These are phyloP conservation scores for Trichoderma semiorbis DNA, from an alignment of 2,329 filamentous ascomycete species.

Conservation along the genomic window DNA sequence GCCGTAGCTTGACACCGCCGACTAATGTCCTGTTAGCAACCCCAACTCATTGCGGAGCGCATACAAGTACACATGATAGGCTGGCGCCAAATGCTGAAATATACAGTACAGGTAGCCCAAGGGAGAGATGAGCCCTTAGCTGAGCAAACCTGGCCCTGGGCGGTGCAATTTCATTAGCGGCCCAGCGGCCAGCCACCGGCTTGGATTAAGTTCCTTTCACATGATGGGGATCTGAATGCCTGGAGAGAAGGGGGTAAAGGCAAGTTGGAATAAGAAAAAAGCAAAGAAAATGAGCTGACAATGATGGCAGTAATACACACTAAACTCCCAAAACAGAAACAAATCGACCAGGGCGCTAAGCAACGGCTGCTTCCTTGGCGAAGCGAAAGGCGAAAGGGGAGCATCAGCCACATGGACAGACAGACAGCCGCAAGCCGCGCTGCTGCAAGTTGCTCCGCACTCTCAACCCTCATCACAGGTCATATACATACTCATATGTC, in stretches of 20 bases:
- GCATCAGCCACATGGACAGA: conserved; percentile 4
- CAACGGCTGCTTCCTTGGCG: conserved; percentile 1
- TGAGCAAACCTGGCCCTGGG: conserved; percentile 3
- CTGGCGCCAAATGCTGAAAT: not conserved
- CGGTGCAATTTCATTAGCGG: conserved; percentile 14
- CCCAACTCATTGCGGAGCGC: not conserved
- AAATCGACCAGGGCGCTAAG: not conserved
- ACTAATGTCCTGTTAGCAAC: not conserved
- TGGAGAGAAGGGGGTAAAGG: not conserved
- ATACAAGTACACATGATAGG: not conserved
- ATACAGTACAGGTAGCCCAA: not conserved
- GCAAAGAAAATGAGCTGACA: conserved; percentile 4
- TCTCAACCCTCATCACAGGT: not conserved
- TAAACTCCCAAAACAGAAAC: not conserved
- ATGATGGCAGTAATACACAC: not conserved
- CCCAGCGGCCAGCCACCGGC: conserved; percentile 5
- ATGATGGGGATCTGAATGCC: not conserved
- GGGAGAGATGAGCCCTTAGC: conserved; percentile 3
- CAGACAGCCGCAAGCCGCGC: not conserved
- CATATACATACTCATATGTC: not conserved
- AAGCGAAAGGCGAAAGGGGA: conserved; percentile 9
- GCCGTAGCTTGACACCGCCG: not conserved
- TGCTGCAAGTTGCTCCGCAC: conserved; percentile 10
- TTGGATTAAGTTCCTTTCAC: not conserved
- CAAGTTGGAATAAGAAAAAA: not conserved